Percentiles rank a stretch among this genome's conserved stretches.
These are phyloP conservation scores for Calonectria naviculata DNA, from an alignment of 2,329 filamentous ascomycete genomes.

Conservation along the genomic window DNA sequence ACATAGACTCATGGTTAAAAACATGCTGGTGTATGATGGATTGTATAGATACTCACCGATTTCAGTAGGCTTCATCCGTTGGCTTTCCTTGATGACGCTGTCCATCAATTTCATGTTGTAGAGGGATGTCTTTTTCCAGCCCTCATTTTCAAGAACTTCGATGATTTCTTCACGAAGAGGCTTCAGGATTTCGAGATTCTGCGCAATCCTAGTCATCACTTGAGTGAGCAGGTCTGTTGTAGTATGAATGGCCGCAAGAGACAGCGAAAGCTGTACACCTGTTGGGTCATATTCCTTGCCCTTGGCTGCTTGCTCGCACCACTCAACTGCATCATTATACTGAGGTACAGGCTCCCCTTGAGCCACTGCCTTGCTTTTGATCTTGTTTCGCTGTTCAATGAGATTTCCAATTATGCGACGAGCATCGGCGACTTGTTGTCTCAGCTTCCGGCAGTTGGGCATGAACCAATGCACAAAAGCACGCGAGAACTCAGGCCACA, in stretches of 20 bases:
- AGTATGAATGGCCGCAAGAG: background rate
- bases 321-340: background rate
- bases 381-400: background rate
- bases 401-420: background rate
- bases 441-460: background rate
- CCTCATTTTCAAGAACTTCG: too few relatives aligned
- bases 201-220: background rate
- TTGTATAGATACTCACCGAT: background rate
- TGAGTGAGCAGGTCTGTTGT: background rate
- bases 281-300: background rate
- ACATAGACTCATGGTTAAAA: too few relatives aligned
- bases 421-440: background rate
- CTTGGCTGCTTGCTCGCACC: background rate
- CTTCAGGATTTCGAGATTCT: background rate
- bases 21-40: too few relatives aligned
- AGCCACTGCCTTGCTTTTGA: background rate
- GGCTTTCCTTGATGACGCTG: background rate
- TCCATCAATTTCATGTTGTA: background rate
- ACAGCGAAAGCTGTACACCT: background rate
- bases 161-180: background rate
- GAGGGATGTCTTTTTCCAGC: too few relatives aligned
- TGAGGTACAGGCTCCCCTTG: background rate
- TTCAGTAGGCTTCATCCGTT: background rate
- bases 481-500: too few relatives aligned
- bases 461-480: background rate